Percentiles rank a stretch among this genome's conserved stretches.
phyloP scores from a whole-genome alignment of 805 yeast genomes.

The Candida boidinii region DNA sequence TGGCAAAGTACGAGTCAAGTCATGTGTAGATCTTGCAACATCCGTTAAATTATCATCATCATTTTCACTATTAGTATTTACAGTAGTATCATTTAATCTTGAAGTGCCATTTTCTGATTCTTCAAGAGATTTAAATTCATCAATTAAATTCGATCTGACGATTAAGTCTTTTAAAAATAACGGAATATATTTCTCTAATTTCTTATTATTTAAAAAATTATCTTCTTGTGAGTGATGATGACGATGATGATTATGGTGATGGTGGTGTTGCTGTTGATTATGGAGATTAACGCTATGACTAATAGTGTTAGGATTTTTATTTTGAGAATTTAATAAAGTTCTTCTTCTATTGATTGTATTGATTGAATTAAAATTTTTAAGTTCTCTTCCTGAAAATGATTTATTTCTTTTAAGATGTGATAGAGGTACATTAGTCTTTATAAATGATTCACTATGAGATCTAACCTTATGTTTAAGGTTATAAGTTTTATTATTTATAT shows the following conservation, averaged over 20 bases:
- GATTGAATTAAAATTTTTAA: too few relatives aligned
- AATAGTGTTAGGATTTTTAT: too few relatives aligned
- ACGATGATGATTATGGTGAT: slow-evolving; percentile 1
- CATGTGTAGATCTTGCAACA: too few relatives aligned
- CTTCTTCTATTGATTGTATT: too few relatives aligned
- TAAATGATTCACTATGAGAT: too few relatives aligned
- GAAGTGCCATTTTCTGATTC: slow-evolving; percentile 3
- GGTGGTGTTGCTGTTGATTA: not conserved
- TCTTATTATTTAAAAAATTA: slow-evolving; percentile 21
- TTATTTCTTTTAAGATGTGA: too few relatives aligned
- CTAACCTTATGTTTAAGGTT: too few relatives aligned
- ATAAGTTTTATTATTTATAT: too few relatives aligned
- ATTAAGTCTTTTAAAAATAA: slow-evolving; percentile 19
- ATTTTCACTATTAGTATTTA: slow-evolving; percentile 6
- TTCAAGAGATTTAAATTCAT: slow-evolving; percentile 8
- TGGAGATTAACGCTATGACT: too few relatives aligned
- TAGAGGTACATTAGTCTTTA: too few relatives aligned
- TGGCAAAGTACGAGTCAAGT: not conserved
- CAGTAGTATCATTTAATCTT: slow-evolving; percentile 3
- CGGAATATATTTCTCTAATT: slow-evolving; percentile 22
- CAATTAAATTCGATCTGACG: slow-evolving; percentile 15
- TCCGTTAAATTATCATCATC: not conserved
- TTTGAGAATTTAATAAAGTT: too few relatives aligned
- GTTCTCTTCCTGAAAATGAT: too few relatives aligned
- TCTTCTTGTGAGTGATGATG: slow-evolving; percentile 4